Percentiles rank a stretch among this genome's conserved stretches.
These are phyloP conservation scores for Fusarium liriodendri DNA, from an alignment of 2,329 filamentous ascomycete species.

Conservation along the genomic window DNA sequence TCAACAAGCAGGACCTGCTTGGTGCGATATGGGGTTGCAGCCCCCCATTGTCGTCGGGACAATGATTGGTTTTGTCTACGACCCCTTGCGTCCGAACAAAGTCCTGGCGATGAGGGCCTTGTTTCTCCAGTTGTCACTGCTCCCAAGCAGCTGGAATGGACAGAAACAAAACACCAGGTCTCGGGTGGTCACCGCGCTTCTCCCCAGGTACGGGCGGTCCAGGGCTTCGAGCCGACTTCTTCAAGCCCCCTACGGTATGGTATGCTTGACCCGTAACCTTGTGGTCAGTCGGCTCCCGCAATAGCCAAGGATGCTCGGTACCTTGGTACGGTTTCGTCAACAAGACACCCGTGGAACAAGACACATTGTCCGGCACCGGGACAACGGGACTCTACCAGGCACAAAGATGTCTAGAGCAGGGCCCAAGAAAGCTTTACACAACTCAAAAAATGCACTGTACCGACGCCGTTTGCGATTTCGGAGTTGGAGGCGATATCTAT, in stretches of 20 bases:
- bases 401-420: background rate
- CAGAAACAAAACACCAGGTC: constrained; percentile 24
- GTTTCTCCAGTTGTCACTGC: constrained; percentile 7
- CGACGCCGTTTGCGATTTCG: background rate
- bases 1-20: constrained; percentile 4
- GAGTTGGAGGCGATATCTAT: background rate
- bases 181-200: constrained; percentile 20
- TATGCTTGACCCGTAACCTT: constrained; percentile 21
- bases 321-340: constrained; percentile 9
- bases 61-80: constrained; percentile 2
- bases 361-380: background rate
- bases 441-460: background rate
- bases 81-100: constrained; percentile 1
- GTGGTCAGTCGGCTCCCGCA: constrained; percentile 11
- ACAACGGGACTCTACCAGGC: background rate
- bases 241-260: constrained; percentile 7
- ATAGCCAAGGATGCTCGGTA: constrained; percentile 7
- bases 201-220: constrained; percentile 13
- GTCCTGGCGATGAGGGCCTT: constrained; percentile 11
- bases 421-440: background rate
- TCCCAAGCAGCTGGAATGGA: constrained; percentile 19
- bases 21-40: background rate
- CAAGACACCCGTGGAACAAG: constrained; percentile 15
- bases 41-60: background rate
- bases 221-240: constrained; percentile 28